Conservation (phyloP, 306 rosid species). For the Dryas drummondii region DNA sequence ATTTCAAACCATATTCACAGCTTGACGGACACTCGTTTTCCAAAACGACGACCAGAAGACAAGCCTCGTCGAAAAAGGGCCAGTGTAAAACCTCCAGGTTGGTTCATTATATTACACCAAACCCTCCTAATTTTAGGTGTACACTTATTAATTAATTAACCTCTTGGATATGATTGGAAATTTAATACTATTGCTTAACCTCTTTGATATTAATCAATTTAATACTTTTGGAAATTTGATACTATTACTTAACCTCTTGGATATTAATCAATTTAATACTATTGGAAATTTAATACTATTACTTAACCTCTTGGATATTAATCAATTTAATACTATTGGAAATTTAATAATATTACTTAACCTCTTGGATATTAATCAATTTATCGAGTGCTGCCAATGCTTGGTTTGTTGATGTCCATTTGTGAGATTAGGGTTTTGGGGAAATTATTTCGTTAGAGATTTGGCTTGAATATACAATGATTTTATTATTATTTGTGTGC, state of each 20-base stretch:
- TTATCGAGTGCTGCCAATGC: not conserved
- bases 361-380: too few species aligned
- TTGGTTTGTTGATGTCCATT: not conserved
- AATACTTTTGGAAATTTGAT: too few species aligned
- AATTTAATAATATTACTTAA: too few species aligned
- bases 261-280: too few species aligned
- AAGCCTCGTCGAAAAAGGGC: conserved; percentile 79
- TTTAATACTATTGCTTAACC: too few species aligned
- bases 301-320: too few species aligned
- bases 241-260: too few species aligned
- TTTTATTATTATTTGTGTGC: conserved; percentile 5
- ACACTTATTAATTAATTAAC: not conserved
- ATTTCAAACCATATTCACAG: conserved; percentile 55
- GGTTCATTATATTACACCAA: not conserved
- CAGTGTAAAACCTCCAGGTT: conserved; percentile 70
- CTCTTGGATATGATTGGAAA: not conserved
- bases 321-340: too few species aligned
- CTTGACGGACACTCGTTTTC: conserved; percentile 79
- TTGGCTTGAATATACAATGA: not conserved
- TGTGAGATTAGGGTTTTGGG: not conserved
- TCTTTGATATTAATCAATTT: too few species aligned
- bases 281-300: too few species aligned
- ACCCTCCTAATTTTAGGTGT: not conserved
- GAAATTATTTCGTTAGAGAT: not conserved
- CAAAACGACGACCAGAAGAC: conserved; percentile 70